Evolutionary conservation across 2,329 filamentous ascomycete genomes (phyloP), one percentile per base, ranked within the genome.

Genomic region (Aspergillus sp.): DNA sequence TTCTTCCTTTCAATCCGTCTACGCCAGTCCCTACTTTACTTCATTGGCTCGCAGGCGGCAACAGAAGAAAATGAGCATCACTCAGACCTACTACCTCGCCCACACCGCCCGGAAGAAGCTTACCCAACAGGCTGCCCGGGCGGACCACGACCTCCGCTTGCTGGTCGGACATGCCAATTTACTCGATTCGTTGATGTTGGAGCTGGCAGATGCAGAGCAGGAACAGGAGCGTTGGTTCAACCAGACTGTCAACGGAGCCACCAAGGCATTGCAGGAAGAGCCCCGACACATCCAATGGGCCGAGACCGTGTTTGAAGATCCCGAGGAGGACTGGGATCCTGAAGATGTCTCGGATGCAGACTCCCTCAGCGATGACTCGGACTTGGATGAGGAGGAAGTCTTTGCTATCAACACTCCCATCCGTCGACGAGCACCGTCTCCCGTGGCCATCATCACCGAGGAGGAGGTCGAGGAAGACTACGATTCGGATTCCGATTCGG

Each of bases 171-270:
- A 98, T 72, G 93, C 93, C 75, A 98, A 97, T 79, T 85, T 97
- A 38, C 88, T 98, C 68, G 93, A 98, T 74, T 85, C 85, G 33
- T 76, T 98, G 64, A 97, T 97, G 93, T 68, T 84, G 50, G 81
- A 93, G 57, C 87, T 98, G 47, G 87, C 90, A 69, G 88, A 95
- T 47, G 91, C 91, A 64, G 93, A 97, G 77, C 82, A 84, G 59
- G 90, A 96, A 70, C 93, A 97, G 72, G 91, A 97, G 72, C 85
- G 82, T 55, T 96, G 90, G 90, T 97, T 96, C 84, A 94, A 96
- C 81, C 86, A 90, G 69, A 93, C 89, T 50, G 88, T 96, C 70
- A 84, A 81, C 66, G 86, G 85, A 61, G 86, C 86, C 56, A 76
- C 76, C 64, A 77, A 71, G 57, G 70, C 65, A 42, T 52, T 59